Evolutionary conservation across 768 basidiomycete genomes (phyloP), one percentile per base, ranked within the genome.

Genomic region (Cystofilobasidium macerans): DNA sequence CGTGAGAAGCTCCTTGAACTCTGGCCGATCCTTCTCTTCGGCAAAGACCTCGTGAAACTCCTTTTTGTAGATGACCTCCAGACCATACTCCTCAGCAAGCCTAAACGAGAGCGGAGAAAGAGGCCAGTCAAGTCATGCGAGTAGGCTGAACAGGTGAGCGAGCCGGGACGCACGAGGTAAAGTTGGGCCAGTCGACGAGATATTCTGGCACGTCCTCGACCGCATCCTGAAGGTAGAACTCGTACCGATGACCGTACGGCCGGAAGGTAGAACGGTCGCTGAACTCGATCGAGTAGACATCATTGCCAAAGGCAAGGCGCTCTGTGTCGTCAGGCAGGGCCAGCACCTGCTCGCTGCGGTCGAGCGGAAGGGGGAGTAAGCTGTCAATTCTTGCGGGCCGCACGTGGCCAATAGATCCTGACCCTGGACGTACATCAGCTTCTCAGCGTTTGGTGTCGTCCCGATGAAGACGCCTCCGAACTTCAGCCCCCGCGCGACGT

Each of bases 131-230:
- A 38, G 40, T 30, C 48, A 20, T 33, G 28, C 59, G 51, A 36
- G 36, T 7, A 57, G 60, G 36, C 9, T 47, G 40, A 12, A 45
- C 20, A 26, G 14, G 59, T 24, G 38, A 57, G 45, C 56, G 28
- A 28, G 61, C 59, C 16, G 43, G 6, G 11, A 72, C 82, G 70
- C 69, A 95, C 92, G 82, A 77, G 35, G 87, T 85, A 74, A 98
- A 98, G 71, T 86, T 86, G 53, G 89, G 86, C 94, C 94, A 99
- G 68, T 84, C 82, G n/a, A 99, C 95, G 58, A 99, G 80, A 73
- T 93, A 99, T 75, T 99, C 95, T 7, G 94, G 93, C 24, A 97
- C 94, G 71, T 98, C 85, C 69, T 93, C 94, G 2, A 99, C 94
- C 5, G 95, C 95, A 72, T 98, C 95, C 73, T 84, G 79, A 30